Conservation (phyloP, 768 basidiomycete species). For the Lentinula edodes region DNA sequence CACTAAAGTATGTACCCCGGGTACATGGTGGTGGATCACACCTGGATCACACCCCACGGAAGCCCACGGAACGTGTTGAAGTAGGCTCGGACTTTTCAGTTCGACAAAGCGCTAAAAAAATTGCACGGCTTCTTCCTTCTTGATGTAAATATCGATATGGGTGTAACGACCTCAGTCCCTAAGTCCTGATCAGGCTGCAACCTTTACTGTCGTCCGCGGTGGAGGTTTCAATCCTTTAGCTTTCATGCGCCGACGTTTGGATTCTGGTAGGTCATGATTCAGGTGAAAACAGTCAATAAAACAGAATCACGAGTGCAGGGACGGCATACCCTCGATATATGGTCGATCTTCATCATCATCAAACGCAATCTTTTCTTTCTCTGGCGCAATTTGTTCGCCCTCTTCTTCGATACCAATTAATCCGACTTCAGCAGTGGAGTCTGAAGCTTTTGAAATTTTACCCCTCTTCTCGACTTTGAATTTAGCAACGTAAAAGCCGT, state of each 20-base stretch:
- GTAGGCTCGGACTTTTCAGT: too few species aligned
- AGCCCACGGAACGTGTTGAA: too few species aligned
- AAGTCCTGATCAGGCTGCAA: constrained; percentile 11
- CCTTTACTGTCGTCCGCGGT: constrained; percentile 36
- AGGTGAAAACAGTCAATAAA: constrained; percentile 3
- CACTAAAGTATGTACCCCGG: too few species aligned
- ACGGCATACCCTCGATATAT: constrained; percentile 70
- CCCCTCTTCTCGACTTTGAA: constrained; percentile 86
- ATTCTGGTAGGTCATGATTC: constrained; percentile 35
- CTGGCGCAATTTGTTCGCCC: constrained; percentile 22
- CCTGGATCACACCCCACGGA: too few species aligned
- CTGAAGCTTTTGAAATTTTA: constrained; percentile 33
- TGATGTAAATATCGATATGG: not conserved
- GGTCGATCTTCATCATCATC: constrained; percentile 71
- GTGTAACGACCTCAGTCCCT: not conserved
- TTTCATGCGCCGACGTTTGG: constrained; percentile 71
- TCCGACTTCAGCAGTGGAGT: constrained; percentile 21
- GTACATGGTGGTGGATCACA: too few species aligned
- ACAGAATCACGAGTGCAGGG: constrained; percentile 2
- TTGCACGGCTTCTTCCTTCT: not conserved
- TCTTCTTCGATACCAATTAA: constrained; percentile 23
- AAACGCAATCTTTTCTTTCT: constrained; percentile 50
- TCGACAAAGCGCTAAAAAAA: too few species aligned
- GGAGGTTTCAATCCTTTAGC: constrained; percentile 67
- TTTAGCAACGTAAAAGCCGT: constrained; percentile 98